These are phyloP conservation scores for Russula olivacea DNA, from an alignment of 768 basidiomycete species.

Conservation along the genomic window DNA sequence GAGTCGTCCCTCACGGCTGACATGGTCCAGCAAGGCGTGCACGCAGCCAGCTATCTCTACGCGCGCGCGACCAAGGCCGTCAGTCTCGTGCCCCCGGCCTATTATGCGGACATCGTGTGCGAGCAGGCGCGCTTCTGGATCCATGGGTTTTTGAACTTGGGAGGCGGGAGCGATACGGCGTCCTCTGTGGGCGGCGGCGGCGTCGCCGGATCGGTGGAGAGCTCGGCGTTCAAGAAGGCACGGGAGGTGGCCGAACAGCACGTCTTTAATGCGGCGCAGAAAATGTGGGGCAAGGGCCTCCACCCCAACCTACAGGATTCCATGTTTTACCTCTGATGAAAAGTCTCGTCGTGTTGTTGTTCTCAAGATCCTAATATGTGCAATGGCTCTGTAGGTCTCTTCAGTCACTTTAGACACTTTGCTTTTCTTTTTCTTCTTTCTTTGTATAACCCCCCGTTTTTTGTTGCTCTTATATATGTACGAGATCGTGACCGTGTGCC, in stretches of 20 bases:
- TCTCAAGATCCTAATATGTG: too few species aligned
- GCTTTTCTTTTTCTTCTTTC: too few species aligned
- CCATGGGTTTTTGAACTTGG: constrained; percentile 55
- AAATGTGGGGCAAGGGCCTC: too few species aligned
- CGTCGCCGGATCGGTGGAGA: constrained; percentile 26
- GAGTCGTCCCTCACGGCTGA: constrained; percentile 66
- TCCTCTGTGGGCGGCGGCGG: not conserved
- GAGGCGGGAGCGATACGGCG: constrained; percentile 33
- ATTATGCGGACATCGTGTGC: constrained; percentile 78
- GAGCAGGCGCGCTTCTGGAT: constrained; percentile 74
- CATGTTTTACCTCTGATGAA: too few species aligned
- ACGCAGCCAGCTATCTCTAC: constrained; percentile 66
- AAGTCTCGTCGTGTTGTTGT: too few species aligned
- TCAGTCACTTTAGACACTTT: too few species aligned
- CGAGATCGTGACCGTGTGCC: too few species aligned
- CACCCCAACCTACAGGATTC: too few species aligned
- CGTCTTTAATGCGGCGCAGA: too few species aligned
- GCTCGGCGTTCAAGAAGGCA: constrained; percentile 28
- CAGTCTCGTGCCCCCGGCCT: constrained; percentile 72
- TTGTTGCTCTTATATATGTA: too few species aligned
- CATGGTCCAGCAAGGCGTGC: constrained; percentile 65
- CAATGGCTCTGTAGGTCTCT: too few species aligned
- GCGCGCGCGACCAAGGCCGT: constrained; percentile 82
- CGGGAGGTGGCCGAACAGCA: constrained; percentile 12
- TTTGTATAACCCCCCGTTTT: too few species aligned